Base-by-base conservation (phyloP, 345 rosid genomes). In the Sapria himalayana region DNA sequence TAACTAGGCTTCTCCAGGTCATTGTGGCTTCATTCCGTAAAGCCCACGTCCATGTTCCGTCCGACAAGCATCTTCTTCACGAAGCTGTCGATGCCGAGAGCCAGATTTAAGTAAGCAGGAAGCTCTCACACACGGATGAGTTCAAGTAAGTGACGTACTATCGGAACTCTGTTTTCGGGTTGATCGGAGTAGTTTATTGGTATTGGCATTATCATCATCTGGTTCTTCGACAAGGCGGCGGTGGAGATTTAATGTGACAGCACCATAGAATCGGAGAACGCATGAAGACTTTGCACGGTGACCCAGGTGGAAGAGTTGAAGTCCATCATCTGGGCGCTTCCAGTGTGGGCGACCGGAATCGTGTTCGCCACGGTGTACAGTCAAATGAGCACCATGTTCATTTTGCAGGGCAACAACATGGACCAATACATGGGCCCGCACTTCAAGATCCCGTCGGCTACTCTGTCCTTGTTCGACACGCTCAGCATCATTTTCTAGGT, bases 281-380 rank as follows among this genome's bases (percentile, higher is more conserved):
- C 57, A n/a, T 67, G 72, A 63, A 62, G 52, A 45, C 52, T 62
- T 40, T 58, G 68, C 50, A 67, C 69, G 1, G 58, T 67, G 13
- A 67, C 68, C 8, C 72, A 62, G 43, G 69, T 67, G 5, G 72
- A 67, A 56, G 69, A 67, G 44, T 55, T 67, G 10, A 67, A 67
- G 35, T 36, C 67, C 0, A 52, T 62, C 29, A 41, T 56, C 15
- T 55, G 72, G 4, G 33, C 62, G 48, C 64, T 67, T 24, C 72
- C 72, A 0, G 22, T 62, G 10, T 55, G 68, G 64, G 59, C 65
- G 4, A 55, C 65, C 2, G 68, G 65, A 2, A 61, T 62, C 33
- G 19, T 66, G 25, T 55, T 62, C 18, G 33, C 68, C 5, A 51
- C 68, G 1, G 68, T 48, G 13, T 66, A 48, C 47, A 49, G 45